phyloP scores from a whole-genome alignment of 1,139 yeast genomes.

The Scheffersomyces parashehatae region DNA sequence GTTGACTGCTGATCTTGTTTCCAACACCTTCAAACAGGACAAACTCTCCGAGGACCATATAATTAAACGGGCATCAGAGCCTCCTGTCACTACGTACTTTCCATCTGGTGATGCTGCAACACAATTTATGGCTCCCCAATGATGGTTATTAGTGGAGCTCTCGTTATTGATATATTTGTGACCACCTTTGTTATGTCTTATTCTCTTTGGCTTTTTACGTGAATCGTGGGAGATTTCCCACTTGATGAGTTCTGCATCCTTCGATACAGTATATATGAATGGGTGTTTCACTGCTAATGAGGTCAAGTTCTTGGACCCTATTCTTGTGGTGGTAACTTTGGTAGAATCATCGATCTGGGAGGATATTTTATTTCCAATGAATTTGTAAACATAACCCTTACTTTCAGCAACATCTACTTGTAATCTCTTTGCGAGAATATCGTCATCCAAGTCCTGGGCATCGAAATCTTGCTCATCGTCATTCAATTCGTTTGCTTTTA shows the following conservation, averaged over 20 bases:
- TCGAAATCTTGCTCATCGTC: slow-evolving; percentile 64
- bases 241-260: slow-evolving; percentile 77
- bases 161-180: slow-evolving; percentile 36
- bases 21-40: slow-evolving; percentile 72
- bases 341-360: slow-evolving; percentile 40
- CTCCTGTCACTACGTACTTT: slow-evolving; percentile 85
- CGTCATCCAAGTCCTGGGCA: slow-evolving; percentile 90
- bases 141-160: slow-evolving; percentile 55
- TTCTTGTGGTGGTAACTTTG: slow-evolving; percentile 46
- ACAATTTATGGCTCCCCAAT: slow-evolving; percentile 71
- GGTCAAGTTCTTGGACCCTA: slow-evolving; percentile 61
- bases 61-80: slow-evolving; percentile 74
- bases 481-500: slow-evolving; percentile 57
- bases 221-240: slow-evolving; percentile 48
- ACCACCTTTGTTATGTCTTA: slow-evolving; percentile 70
- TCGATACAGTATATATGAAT: slow-evolving; percentile 76
- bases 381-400: slow-evolving; percentile 78
- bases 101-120: slow-evolving; percentile 90
- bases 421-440: slow-evolving; percentile 75
- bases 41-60: slow-evolving; percentile 85
- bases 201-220: slow-evolving; percentile 54
- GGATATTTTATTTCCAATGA: slow-evolving; percentile 51
- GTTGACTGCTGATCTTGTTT: slow-evolving; percentile 72
- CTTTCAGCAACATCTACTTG: slow-evolving; percentile 88
- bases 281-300: slow-evolving; percentile 55